Percentiles rank a stretch among this genome's conserved stretches.
Evolutionary conservation across 1,284 basidiomycete genomes (phyloP).

Genomic region (Abortiporus biennis): DNA sequence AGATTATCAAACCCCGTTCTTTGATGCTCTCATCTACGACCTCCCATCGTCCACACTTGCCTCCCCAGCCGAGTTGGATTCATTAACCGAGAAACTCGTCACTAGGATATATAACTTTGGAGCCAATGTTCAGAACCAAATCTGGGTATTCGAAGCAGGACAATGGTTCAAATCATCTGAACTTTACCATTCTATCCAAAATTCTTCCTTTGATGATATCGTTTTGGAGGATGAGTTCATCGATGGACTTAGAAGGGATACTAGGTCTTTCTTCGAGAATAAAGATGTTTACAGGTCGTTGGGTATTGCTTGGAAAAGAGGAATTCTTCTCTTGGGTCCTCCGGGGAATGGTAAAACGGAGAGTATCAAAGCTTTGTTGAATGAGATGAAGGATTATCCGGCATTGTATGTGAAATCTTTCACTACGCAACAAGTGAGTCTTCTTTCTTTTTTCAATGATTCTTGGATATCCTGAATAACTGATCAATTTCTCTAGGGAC

Average conservation of each 20-base stretch:
- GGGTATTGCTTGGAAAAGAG: conserved; percentile 37
- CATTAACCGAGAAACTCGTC: conserved; percentile 21
- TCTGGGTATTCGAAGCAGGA: conserved; percentile 33
- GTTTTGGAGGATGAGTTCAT: conserved; percentile 35
- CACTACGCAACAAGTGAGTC: conserved; percentile 13
- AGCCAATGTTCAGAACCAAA: conserved; percentile 24
- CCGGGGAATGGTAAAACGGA: conserved; percentile 27
- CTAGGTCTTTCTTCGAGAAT: conserved; percentile 34
- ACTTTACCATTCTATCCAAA: conserved; percentile 32
- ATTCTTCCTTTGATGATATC: conserved; percentile 30
- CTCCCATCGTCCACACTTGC: conserved; percentile 11
- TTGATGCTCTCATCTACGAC: conserved; percentile 19
- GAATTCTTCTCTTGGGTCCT: conserved; percentile 23
- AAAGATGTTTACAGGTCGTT: conserved; percentile 33
- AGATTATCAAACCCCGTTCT: neutral
- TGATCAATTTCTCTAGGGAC: conserved; percentile 16
- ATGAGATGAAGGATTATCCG: conserved; percentile 20
- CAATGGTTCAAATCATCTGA: conserved; percentile 28
- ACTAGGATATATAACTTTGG: conserved; percentile 21
- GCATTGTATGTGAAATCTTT: conserved; percentile 39
- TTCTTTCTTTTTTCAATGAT: neutral
- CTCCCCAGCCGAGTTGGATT: conserved; percentile 12
- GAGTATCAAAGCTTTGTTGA: conserved; percentile 22
- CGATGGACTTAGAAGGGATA: conserved; percentile 28
- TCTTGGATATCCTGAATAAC: neutral